A percentile compares a stretch with the other conserved stretches of the same genome.
Conservation (phyloP, 805 yeast genomes). For the Wickerhamomyces silvicola region DNA sequence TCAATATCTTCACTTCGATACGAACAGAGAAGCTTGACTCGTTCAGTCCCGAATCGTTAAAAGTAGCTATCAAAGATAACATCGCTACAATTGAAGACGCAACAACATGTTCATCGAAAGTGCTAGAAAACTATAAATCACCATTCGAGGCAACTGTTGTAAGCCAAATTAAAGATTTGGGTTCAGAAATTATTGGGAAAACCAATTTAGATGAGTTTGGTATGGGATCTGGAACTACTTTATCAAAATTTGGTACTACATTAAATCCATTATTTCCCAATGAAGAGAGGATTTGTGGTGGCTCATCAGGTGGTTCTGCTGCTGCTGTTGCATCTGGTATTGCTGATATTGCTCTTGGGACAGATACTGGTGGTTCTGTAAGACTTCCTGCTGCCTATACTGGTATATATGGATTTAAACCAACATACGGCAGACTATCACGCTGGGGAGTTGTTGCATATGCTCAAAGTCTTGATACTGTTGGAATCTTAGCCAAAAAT, state of each 20-base stretch:
- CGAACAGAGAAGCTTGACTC: slow-evolving; percentile 12
- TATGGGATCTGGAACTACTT: slow-evolving; percentile 77
- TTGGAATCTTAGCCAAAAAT: slow-evolving; percentile 66
- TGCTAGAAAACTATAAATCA: slow-evolving; percentile 52
- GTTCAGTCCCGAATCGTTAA: slow-evolving; percentile 1
- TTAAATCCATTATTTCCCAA: slow-evolving; percentile 42
- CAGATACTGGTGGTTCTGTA: slow-evolving; percentile 97
- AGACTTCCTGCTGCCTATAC: slow-evolving; percentile 88
- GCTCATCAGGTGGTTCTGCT: slow-evolving; percentile 95
- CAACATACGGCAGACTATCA: slow-evolving; percentile 86
- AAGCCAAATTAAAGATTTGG: slow-evolving; percentile 41
- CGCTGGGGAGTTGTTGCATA: slow-evolving; percentile 90
- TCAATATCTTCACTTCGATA: slow-evolving; percentile 38
- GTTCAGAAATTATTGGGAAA: slow-evolving; percentile 63
- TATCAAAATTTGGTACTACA: slow-evolving; percentile 52
- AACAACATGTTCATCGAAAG: slow-evolving; percentile 75
- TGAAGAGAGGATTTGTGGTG: slow-evolving; percentile 58
- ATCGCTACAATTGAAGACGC: slow-evolving; percentile 58
- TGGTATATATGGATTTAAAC: slow-evolving; percentile 83
- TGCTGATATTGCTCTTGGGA: slow-evolving; percentile 77
- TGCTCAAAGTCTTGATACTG: slow-evolving; percentile 93
- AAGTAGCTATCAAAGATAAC: slow-evolving; percentile 70
- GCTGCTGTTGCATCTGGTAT: slow-evolving; percentile 76
- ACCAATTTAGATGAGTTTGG: slow-evolving; percentile 96
- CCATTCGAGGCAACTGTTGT: slow-evolving; percentile 83